Evolutionary conservation across 2,329 filamentous ascomycete species (phyloP).

Genomic region (Graphilbum sp.): DNA sequence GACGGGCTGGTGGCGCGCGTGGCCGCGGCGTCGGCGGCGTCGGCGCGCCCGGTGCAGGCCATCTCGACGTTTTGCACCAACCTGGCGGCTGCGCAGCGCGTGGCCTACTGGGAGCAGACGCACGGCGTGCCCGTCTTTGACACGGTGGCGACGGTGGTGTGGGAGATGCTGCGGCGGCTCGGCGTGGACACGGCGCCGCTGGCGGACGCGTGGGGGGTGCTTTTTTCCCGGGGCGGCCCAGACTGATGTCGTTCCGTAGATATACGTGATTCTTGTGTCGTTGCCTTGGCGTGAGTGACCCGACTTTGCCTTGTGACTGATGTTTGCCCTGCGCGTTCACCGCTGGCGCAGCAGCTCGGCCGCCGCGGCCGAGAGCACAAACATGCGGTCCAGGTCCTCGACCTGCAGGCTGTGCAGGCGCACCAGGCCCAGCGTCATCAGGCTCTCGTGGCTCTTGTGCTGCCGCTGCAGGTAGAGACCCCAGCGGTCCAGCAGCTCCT

Average conservation of each 20-base stretch:
- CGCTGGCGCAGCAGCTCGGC: not conserved
- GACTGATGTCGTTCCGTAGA: too few relatives aligned
- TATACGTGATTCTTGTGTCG: too few relatives aligned
- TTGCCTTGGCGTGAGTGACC: too few relatives aligned
- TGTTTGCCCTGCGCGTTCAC: too few relatives aligned
- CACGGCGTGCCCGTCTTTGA: conserved; percentile 21
- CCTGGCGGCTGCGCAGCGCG: conserved; percentile 21
- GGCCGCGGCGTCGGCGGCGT: conserved; percentile 11
- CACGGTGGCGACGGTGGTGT: conserved; percentile 24
- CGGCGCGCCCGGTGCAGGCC: conserved; percentile 8
- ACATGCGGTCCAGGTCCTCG: not conserved
- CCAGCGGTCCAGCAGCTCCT: not conserved
- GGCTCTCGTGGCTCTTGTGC: not conserved
- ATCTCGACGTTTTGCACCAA: conserved; percentile 27
- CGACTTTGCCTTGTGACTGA: too few relatives aligned
- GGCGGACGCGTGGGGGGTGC: not conserved
- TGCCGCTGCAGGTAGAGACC: not conserved
- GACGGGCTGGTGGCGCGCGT: conserved; percentile 12
- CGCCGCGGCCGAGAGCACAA: not conserved
- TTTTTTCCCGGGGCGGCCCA: too few relatives aligned
- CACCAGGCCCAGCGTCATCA: not conserved
- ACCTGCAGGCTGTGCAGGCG: not conserved
- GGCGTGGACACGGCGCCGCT: not conserved
- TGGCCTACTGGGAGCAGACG: conserved; percentile 19
- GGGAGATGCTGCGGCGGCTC: conserved; percentile 15